Evolutionary conservation across 2,329 filamentous ascomycete genomes (phyloP), one percentile per base, ranked within the genome.

Genomic region (Microsporum canis): DNA sequence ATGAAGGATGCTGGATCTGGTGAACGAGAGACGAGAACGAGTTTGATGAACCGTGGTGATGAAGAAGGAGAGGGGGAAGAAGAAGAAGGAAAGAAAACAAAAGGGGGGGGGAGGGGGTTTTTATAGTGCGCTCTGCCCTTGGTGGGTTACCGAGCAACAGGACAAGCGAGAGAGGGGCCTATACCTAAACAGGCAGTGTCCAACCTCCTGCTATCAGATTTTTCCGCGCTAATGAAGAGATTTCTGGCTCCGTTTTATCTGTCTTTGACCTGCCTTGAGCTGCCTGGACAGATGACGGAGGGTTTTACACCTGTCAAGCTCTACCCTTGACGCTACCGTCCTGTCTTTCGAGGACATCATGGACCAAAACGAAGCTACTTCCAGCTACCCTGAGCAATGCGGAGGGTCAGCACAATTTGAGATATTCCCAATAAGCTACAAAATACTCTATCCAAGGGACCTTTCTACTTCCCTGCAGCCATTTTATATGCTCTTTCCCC

Each of bases 21-120:
- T n/a, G 61, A 64, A 64, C 29, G 60, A 57, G 55, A 59, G n/a
- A 17, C 49, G 27, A 34, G 14, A 59, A 49, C 39, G 41, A 59
- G 57, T 34, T 60, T 45, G 12, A 58, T 10, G 39, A 38, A 17
- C 31, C 6, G 57, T 58, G 58, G 36, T 39, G 58, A 60, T 38
- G 55, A 62, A 45, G 56, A 47, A 53, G 49, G 57, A 49, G 43
- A 62, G 51, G 45, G 47, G 45, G 58, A 47, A 53, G 60, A 49
- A 49, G 33, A 27, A 17, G 6, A n/a, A 49, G 60, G 41, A 60
- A 45, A 34, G 60, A 45, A 57, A 57, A 53, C 56, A 51, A 41
- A 59, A 45, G 31, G 41, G 27, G 59, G 58, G 60, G 57, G 59
- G 57, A 56, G 57, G 49, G 58, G 43, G 23, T n/a, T 51, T 64